These are phyloP conservation scores for Diaporthe australafricana DNA, from an alignment of 2,329 filamentous ascomycete genomes.

Conservation along the genomic window DNA sequence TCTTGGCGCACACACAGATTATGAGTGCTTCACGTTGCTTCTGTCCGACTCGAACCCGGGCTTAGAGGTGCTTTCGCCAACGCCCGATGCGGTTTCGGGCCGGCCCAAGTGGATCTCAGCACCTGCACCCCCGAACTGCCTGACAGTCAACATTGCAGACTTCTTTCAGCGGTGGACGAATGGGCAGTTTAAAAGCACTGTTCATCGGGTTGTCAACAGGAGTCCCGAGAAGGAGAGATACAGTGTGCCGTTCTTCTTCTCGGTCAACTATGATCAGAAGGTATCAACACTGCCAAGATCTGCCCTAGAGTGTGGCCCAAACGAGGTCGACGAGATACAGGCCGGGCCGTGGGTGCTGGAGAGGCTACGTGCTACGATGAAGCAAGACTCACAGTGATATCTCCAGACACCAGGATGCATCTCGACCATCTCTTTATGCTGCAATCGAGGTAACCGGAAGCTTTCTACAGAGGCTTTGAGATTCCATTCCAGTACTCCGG, in stretches of 20 bases:
- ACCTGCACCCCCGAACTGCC: conserved; percentile 33
- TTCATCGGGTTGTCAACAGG: conserved; percentile 25
- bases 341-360: conserved; percentile 25
- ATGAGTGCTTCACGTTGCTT: conserved; percentile 35
- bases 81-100: neutral
- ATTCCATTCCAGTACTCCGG: no score
- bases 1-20: conserved; percentile 33
- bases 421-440: neutral
- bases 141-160: conserved; percentile 36
- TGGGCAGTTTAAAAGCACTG: conserved; percentile 33
- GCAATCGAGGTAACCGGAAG: neutral
- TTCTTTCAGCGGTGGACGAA: conserved; percentile 36
- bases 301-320: neutral
- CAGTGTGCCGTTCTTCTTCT: conserved; percentile 35
- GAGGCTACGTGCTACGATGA: conserved; percentile 20
- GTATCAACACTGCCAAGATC: conserved; percentile 46
- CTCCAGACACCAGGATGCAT: no score
- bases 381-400: neutral
- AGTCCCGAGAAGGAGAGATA: conserved; percentile 29
- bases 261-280: conserved; percentile 34
- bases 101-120: conserved; percentile 39
- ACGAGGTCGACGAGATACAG: neutral
- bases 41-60: conserved; percentile 26
- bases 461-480: neutral
- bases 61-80: conserved; percentile 30